A percentile compares a stretch with the other conserved stretches of the same genome.
Evolutionary conservation across 139 green algal genomes (phyloP).

Genomic region (Coelastrella sp.): DNA sequence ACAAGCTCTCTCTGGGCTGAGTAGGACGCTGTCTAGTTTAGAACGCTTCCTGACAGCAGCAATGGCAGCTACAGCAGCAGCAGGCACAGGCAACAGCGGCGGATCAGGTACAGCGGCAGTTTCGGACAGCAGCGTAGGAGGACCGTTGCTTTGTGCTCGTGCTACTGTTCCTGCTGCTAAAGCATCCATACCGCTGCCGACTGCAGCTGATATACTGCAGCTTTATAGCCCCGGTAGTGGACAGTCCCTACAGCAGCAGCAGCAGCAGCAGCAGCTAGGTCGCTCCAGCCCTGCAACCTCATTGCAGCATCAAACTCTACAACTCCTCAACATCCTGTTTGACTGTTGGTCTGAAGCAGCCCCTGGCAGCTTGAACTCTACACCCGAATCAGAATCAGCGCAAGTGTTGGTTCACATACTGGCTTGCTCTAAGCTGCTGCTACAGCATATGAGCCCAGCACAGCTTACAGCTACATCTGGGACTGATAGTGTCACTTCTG

Average conservation of each 20-base stretch:
- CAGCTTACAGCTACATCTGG: neutral
- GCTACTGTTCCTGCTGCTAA: conserved; percentile 34
- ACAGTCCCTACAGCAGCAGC: conserved; percentile 12
- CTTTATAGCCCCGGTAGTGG: conserved; percentile 21
- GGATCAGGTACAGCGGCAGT: conserved; percentile 6
- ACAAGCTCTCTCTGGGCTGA: conserved; percentile 59
- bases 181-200: neutral
- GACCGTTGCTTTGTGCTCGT: neutral
- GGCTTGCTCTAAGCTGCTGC: conserved; percentile 50
- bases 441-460: conserved; percentile 35
- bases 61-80: conserved; percentile 12
- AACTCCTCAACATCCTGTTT: conserved; percentile 61
- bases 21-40: neutral
- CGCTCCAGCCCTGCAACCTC: no score
- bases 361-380: conserved; percentile 53
- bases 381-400: conserved; percentile 56
- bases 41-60: neutral
- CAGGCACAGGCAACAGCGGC: no score
- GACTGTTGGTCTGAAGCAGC: conserved; percentile 67
- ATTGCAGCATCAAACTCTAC: no score
- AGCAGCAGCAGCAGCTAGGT: conserved; percentile 31
- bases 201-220: conserved; percentile 8
- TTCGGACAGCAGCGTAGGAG: neutral
- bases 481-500: no score
- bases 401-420: conserved; percentile 47